phyloP scores from a whole-genome alignment of 352 stramenopile species.

The Phytophthora podocarpi region DNA sequence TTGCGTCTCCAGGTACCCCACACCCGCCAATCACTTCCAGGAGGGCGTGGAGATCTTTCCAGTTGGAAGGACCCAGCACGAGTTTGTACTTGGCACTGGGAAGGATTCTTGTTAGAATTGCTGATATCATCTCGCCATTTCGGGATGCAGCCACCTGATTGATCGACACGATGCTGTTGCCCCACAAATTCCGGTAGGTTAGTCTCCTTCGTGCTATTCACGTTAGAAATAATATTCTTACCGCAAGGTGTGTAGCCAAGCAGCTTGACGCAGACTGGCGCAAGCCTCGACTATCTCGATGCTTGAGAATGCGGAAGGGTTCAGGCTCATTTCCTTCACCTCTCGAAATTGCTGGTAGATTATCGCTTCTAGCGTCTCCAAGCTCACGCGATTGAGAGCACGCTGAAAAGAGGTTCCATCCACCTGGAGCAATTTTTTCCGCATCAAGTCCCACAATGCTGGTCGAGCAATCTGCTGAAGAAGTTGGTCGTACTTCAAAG shows the following conservation, averaged over 20 bases:
- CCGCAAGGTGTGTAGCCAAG: constrained; percentile 70
- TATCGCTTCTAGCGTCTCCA: constrained; percentile 54
- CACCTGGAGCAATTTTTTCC: constrained; percentile 51
- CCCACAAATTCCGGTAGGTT: not conserved
- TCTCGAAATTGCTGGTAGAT: constrained; percentile 47
- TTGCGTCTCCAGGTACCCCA: not conserved
- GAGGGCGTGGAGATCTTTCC: constrained; percentile 43
- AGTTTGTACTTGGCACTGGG: constrained; percentile 45
- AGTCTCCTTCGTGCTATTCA: not conserved
- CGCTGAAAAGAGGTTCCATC: constrained; percentile 27
- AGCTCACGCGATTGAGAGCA: constrained; percentile 34
- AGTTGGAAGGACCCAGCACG: constrained; percentile 41
- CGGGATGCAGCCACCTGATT: constrained; percentile 11
- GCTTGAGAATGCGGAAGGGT: constrained; percentile 46
- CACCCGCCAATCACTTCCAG: constrained; percentile 5
- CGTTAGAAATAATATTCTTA: constrained; percentile 19
- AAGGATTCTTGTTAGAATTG: constrained; percentile 32
- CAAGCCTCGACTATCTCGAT: constrained; percentile 62
- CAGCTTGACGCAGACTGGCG: constrained; percentile 56
- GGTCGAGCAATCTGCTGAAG: constrained; percentile 45
- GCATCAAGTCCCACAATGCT: constrained; percentile 50
- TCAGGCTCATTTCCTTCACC: constrained; percentile 52
- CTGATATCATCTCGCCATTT: constrained; percentile 10
- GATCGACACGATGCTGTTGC: constrained; percentile 32
- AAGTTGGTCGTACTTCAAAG: constrained; percentile 18